Evolutionary conservation across 257 asterid genomes (phyloP).

Genomic region (Orobanche coerulescens): DNA sequence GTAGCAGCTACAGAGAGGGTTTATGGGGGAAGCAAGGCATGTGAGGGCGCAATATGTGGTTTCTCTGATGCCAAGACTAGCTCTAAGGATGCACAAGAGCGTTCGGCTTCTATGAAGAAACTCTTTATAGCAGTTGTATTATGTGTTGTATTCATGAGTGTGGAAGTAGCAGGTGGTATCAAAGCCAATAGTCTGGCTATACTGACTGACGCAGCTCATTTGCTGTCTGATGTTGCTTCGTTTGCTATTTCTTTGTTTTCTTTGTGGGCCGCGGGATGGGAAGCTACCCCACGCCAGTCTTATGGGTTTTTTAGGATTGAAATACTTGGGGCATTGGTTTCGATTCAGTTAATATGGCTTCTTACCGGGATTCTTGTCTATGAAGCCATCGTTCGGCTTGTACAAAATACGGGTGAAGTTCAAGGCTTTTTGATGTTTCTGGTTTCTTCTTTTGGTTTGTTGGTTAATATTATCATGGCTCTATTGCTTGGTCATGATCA

Average conservation of each 20-base stretch:
- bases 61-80: slow-evolving; percentile 58
- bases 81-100: slow-evolving; percentile 62
- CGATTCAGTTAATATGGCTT: slow-evolving; percentile 94
- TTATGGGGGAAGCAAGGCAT: slow-evolving; percentile 39
- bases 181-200: slow-evolving; percentile 89
- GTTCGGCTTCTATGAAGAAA: slow-evolving; percentile 66
- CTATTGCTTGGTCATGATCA: slow-evolving; percentile 79
- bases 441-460: slow-evolving; percentile 75
- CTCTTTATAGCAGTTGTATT: slow-evolving; percentile 58
- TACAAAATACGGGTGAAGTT: slow-evolving; percentile 61
- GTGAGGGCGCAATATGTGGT: slow-evolving; percentile 77
- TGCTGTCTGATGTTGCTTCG: slow-evolving; percentile 86
- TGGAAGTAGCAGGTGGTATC: slow-evolving; percentile 78
- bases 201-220: slow-evolving; percentile 84
- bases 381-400: slow-evolving; percentile 69
- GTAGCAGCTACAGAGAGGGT: slow-evolving; percentile 32
- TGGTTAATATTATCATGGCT: slow-evolving; percentile 76
- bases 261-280: slow-evolving; percentile 96
- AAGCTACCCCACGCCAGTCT: slow-evolving; percentile 88
- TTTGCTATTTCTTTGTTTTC: slow-evolving; percentile 87
- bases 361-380: slow-evolving; percentile 87
- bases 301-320: slow-evolving; percentile 88
- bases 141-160: slow-evolving; percentile 70
- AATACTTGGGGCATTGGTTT: slow-evolving; percentile 77
- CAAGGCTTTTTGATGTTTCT: slow-evolving; percentile 77